A percentile compares a stretch with the other conserved stretches of the same genome.
These are phyloP conservation scores for Aureobasidium sp. DNA, from an alignment of 2,329 filamentous ascomycete species.

Conservation along the genomic window DNA sequence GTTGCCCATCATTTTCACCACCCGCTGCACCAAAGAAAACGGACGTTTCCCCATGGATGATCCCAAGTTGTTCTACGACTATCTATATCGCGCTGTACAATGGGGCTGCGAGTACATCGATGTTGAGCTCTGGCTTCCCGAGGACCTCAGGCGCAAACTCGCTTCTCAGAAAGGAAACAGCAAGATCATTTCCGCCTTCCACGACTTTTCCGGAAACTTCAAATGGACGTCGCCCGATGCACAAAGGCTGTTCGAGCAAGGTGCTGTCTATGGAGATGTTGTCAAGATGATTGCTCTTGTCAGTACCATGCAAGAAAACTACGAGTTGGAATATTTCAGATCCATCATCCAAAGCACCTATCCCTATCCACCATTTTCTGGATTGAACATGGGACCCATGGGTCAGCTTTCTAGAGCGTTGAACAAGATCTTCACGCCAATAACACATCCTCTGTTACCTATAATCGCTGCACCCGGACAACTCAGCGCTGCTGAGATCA, in stretches of 20 bases:
- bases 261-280: constrained; percentile 68
- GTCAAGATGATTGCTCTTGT: constrained; percentile 88
- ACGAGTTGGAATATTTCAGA: constrained; percentile 82
- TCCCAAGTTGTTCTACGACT: constrained; percentile 64
- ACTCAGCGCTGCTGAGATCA: constrained; percentile 78
- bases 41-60: constrained; percentile 79
- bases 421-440: constrained; percentile 80
- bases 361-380: constrained; percentile 66
- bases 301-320: constrained; percentile 74
- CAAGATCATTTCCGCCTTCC: constrained; percentile 84
- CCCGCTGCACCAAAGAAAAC: constrained; percentile 71
- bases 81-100: constrained; percentile 74
- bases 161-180: constrained; percentile 66
- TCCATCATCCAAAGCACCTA: constrained; percentile 63
- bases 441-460: constrained; percentile 75
- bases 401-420: constrained; percentile 76
- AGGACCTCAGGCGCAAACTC: constrained; percentile 59
- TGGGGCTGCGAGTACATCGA: constrained; percentile 90
- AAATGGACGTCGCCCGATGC: constrained; percentile 72
- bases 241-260: constrained; percentile 61
- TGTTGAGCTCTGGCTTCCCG: constrained; percentile 79
- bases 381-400: constrained; percentile 79
- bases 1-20: constrained; percentile 84
- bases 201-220: constrained; percentile 78
- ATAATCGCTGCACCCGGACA: constrained; percentile 81